Evolutionary conservation across 2,329 filamentous ascomycete genomes (phyloP).

Genomic region (Didymella keratinophila): DNA sequence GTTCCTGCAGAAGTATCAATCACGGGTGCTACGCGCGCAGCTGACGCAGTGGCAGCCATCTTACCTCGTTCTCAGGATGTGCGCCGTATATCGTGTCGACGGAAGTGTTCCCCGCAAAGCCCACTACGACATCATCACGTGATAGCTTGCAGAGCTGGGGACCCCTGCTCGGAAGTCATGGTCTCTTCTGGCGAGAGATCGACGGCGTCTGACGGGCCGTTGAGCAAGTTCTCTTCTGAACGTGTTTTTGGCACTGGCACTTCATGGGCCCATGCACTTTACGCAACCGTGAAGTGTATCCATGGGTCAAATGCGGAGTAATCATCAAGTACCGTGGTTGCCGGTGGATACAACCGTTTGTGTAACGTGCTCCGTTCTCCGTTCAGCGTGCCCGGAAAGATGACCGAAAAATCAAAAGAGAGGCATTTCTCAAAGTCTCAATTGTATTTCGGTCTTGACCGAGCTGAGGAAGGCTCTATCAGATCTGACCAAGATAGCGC

Average conservation of each 20-base stretch:
- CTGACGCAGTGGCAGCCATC: conserved; percentile 24
- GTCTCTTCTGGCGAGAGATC: conserved; percentile 20
- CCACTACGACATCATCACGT: conserved; percentile 9
- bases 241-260: conserved; percentile 16
- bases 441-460: conserved; percentile 14
- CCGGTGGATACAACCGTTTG: not conserved
- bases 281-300: conserved; percentile 10
- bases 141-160: not conserved
- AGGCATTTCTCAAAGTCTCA: conserved; percentile 4
- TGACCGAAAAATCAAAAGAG: conserved; percentile 10
- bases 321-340: conserved; percentile 8
- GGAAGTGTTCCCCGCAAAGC: conserved; percentile 11
- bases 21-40: conserved; percentile 14
- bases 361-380: conserved; percentile 8
- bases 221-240: conserved; percentile 18
- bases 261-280: conserved; percentile 15
- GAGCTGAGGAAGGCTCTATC: conserved; percentile 4
- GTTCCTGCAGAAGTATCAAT: conserved; percentile 15
- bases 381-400: conserved; percentile 12
- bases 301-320: conserved; percentile 17
- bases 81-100: conserved; percentile 24
- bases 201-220: conserved; percentile 29
- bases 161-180: conserved; percentile 19
- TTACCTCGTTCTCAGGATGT: conserved; percentile 20
- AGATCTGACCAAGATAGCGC: conserved; percentile 9